Conservation (phyloP, 2,329 filamentous ascomycete genomes). For the Sporothrix humicola region DNA sequence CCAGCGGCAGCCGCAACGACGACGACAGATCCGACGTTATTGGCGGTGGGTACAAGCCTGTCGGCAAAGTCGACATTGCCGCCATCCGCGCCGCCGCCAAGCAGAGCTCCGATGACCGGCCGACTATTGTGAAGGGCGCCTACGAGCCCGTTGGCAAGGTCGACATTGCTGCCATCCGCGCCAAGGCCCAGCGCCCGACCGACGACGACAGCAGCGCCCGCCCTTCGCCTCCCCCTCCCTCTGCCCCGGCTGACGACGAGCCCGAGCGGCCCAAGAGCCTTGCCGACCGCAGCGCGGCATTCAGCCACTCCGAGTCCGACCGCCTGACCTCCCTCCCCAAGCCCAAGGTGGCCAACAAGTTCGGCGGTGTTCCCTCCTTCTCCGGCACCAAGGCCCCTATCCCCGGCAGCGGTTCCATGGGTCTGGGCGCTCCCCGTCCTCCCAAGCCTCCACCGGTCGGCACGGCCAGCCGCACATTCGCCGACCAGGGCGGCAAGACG, state of each 20-base stretch:
- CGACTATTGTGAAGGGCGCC: conserved; percentile 83
- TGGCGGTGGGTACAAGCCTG: conserved; percentile 84
- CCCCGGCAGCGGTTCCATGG: conserved; percentile 67
- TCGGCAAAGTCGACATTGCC: conserved; percentile 97
- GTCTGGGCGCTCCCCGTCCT: conserved; percentile 66
- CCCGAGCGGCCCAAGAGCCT: conserved; percentile 62
- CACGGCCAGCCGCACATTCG: conserved; percentile 87
- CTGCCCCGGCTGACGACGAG: conserved; percentile 37
- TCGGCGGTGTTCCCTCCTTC: conserved; percentile 71
- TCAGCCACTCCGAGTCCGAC: conserved; percentile 69
- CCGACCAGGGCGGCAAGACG: conserved; percentile 92
- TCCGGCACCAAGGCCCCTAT: conserved; percentile 87
- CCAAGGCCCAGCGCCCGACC: conserved; percentile 33
- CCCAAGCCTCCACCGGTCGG: conserved; percentile 71
- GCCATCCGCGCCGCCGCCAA: conserved; percentile 79
- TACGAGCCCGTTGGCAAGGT: conserved; percentile 97
- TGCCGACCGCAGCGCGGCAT: conserved; percentile 77
- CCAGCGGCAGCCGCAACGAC: conserved; percentile 52
- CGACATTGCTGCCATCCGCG: conserved; percentile 92
- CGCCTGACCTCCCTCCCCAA: conserved; percentile 88
- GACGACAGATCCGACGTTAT: conserved; percentile 66
- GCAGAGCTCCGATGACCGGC: conserved; percentile 76
- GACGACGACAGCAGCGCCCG: conserved; percentile 30
- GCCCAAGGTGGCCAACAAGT: conserved; percentile 92
- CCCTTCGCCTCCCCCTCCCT: conserved; percentile 24